These are phyloP conservation scores for Penicillium chermesinum DNA, from an alignment of 495 filamentous ascomycete species.

Conservation along the genomic window DNA sequence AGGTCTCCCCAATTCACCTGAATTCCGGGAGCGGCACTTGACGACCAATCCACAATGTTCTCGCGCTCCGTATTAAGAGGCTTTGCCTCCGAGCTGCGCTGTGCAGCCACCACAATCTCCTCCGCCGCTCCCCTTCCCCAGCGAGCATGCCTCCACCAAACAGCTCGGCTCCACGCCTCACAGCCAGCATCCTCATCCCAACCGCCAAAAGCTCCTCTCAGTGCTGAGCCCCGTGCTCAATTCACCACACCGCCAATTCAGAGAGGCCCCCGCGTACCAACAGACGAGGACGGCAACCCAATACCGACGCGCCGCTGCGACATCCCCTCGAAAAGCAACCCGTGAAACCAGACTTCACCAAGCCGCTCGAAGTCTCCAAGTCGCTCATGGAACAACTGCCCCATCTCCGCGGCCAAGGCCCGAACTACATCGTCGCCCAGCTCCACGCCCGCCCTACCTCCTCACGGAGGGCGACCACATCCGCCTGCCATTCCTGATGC, in stretches of 20 bases:
- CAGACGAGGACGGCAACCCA: slow-evolving; percentile 9
- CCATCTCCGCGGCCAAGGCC: slow-evolving; percentile 67
- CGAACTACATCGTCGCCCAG: slow-evolving; percentile 82
- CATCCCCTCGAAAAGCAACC: slow-evolving; percentile 31
- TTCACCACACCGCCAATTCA: slow-evolving; percentile 11
- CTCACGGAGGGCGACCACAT: slow-evolving; percentile 79
- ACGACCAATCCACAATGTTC: slow-evolving; percentile 30
- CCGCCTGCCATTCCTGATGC: slow-evolving; percentile 94
- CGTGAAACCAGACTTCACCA: slow-evolving; percentile 30
- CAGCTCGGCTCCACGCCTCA: slow-evolving; percentile 15
- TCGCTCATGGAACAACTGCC: slow-evolving; percentile 67
- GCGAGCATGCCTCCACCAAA: slow-evolving; percentile 27
- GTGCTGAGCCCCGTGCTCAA: slow-evolving; percentile 28
- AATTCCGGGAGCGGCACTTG: slow-evolving; percentile 3
- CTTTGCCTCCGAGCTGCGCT: slow-evolving; percentile 32
- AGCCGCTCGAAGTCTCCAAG: slow-evolving; percentile 42
- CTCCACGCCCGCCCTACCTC: slow-evolving; percentile 85
- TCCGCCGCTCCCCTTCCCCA: slow-evolving; percentile 36
- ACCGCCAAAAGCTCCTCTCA: slow-evolving; percentile 27
- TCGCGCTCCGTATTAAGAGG: slow-evolving; percentile 36
- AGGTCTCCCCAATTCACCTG: slow-evolving; percentile 11
- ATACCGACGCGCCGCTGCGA: slow-evolving; percentile 14
- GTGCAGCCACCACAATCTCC: slow-evolving; percentile 29
- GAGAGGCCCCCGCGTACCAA: slow-evolving; percentile 8
- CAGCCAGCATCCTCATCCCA: slow-evolving; percentile 18